These are phyloP conservation scores for Acrodontium crateriforme DNA, from an alignment of 2,329 filamentous ascomycete genomes.

Conservation along the genomic window DNA sequence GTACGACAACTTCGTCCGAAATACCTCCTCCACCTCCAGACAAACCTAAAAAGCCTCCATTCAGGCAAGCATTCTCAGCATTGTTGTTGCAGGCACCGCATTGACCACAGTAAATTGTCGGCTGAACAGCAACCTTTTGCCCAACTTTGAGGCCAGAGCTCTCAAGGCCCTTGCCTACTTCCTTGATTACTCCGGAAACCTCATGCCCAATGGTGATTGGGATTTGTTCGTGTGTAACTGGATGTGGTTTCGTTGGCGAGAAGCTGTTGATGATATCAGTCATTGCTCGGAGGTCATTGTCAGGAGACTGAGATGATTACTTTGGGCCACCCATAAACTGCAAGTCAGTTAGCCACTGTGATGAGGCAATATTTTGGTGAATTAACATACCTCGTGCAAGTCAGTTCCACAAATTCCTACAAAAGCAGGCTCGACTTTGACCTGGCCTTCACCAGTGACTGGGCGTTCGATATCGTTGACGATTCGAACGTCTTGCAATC, in stretches of 20 bases:
- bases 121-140: constrained; percentile 45
- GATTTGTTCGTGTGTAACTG: constrained; percentile 41
- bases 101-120: constrained; percentile 42
- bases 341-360: constrained; percentile 28
- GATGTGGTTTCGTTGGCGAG: constrained; percentile 40
- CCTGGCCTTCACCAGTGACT: constrained; percentile 35
- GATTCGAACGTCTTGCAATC: constrained; percentile 42
- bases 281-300: too few species aligned
- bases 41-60: constrained; percentile 33
- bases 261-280: constrained; percentile 35
- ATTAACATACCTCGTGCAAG: too few species aligned
- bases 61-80: constrained; percentile 45
- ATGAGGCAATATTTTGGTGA: too few species aligned
- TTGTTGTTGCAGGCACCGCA: constrained; percentile 42
- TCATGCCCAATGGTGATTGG: constrained; percentile 52
- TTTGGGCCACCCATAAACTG: constrained; percentile 35
- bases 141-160: constrained; percentile 34
- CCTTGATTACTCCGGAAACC: constrained; percentile 45
- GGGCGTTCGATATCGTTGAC: constrained; percentile 36
- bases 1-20: constrained; percentile 39
- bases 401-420: constrained; percentile 40
- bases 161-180: constrained; percentile 34
- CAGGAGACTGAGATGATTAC: too few species aligned
- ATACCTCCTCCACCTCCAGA: constrained; percentile 42
- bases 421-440: constrained; percentile 32